Base-by-base conservation (phyloP, 441 rosid species). In the Populus tomentosa region DNA sequence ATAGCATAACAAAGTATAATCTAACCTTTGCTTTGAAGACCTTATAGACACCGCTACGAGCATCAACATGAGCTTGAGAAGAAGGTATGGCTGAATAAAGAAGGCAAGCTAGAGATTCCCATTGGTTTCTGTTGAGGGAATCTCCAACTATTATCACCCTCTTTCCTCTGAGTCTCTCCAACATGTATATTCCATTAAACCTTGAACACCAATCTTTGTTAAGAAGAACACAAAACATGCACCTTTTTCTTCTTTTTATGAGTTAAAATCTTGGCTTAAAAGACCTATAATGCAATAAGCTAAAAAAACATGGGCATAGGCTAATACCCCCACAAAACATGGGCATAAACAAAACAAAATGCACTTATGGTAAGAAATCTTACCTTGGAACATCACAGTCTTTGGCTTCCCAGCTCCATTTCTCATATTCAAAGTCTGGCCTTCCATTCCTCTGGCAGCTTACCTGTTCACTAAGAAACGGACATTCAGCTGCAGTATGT, bases 71-170 rank as follows among this genome's bases (percentile, higher is more conserved):
- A 66, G 85, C 70, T 50, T 63, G 75, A 11, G 82, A 78, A 35
- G 85, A 66, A 80, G 85, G 83, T 10, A 84, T 33, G 30, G 86
- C 74, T 69, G 88, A 82, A 70, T 82, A 79, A 20, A 90, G 90
- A 63, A 89, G 84, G 69, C 96, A 91, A 73, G 87, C 89, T 18
- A 91, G 82, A 77, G 96, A 89, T 67, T 91, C 92, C 92, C 92
- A 90, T 91, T 89, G 90, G 78, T 91, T 91, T 53, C 94, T 83
- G 21, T 89, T 89, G 1, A 90, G 80, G 5, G 94, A 91, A 83
- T 91, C 96, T 2, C 94, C 96, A 1, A 89, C 88, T 77, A 89
- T 85, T 28, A 85, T 87, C 10, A 91, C 71, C 32, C 91, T 87
- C 81, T 88, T 91, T 67, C 90, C 92, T 80, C 86, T 87, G 33